Base-by-base conservation (phyloP, 345 rosid genomes). In the Turritis glabra region DNA sequence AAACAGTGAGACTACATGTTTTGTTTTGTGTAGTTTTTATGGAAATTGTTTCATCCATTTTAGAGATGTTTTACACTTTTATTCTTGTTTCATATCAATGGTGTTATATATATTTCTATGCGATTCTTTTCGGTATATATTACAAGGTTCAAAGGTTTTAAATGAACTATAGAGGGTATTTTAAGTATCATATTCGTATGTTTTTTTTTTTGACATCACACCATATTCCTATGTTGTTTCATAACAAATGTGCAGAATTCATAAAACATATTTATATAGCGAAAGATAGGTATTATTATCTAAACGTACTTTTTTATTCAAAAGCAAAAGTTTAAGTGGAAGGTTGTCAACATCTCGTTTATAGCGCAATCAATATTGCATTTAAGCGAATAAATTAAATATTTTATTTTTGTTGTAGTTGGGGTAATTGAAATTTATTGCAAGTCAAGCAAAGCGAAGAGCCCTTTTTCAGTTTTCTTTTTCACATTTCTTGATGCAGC, bases 401-500 rank as follows among this genome's bases (percentile, higher is more conserved):
- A 19, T 33, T 17, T 15, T 54, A 17, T 19, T 53, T 55, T 62
- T 63, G n/a, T 62, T 55, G 35, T 64, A 46, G 75, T 55, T 77
- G 80, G 67, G 35, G 67, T 70, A 56, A 77, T 77, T 64, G 76
- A 64, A 64, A 77, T 77, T 77, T 77, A 77, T 77, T 77, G 76
- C 62, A 77, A 77, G 80, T 77, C 62, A 77, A 64, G 80, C 76
- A 77, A 77, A 77, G 61, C 47, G 4, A 63, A 63, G 67, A 63
- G 27, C 72, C 26, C 67, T 47, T 71, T 77, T 57, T 54, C 75
- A 76, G 27, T 69, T 76, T 63, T 55, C 44, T 54, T 56, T 67
- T 60, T 37, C 52, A 51, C 63, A 67, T 35, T 74, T 74, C 75
- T 54, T 76, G 64, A 62, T 43, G 80, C 75, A 69, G 37, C 64